phyloP scores from a whole-genome alignment of 139 green algal genomes.

The Deuterostichococcus epilithicus region DNA sequence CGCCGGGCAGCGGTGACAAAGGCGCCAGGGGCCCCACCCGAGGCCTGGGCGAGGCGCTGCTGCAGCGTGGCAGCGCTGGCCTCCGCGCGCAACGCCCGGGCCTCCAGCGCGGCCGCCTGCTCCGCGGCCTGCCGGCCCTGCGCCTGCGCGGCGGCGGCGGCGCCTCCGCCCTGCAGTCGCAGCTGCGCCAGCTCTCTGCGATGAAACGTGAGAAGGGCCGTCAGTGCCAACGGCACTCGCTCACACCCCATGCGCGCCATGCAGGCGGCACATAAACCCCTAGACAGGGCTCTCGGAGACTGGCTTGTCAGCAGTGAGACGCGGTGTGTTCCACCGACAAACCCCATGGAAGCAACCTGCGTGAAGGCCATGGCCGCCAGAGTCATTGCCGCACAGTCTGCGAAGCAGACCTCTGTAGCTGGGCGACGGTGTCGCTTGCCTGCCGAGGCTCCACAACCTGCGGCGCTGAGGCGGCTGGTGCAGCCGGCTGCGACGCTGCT shows the following conservation, averaged over 20 bases:
- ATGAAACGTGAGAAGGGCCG: no score
- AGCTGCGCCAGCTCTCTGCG: background rate
- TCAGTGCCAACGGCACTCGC: no score
- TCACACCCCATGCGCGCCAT: no score
- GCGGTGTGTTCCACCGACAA: no score
- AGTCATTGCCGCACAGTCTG: no score
- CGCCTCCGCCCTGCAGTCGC: background rate
- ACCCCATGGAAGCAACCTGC: no score
- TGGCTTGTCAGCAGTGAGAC: no score
- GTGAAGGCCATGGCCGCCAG: no score
- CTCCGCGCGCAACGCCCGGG: background rate
- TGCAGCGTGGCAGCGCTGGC: background rate
- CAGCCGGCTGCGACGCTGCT: no score
- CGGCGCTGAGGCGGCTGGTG: background rate
- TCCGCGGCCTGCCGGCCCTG: background rate
- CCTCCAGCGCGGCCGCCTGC: background rate
- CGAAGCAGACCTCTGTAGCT: constrained; percentile 7
- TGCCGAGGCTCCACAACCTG: background rate
- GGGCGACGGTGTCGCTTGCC: background rate
- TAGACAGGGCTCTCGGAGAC: no score
- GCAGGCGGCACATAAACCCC: no score
- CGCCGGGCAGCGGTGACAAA: background rate
- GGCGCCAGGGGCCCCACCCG: background rate
- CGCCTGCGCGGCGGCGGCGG: no score
- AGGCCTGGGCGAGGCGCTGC: background rate